Evolutionary conservation across 2,329 filamentous ascomycete species (phyloP).

Genomic region (Monilinia aucupariae): DNA sequence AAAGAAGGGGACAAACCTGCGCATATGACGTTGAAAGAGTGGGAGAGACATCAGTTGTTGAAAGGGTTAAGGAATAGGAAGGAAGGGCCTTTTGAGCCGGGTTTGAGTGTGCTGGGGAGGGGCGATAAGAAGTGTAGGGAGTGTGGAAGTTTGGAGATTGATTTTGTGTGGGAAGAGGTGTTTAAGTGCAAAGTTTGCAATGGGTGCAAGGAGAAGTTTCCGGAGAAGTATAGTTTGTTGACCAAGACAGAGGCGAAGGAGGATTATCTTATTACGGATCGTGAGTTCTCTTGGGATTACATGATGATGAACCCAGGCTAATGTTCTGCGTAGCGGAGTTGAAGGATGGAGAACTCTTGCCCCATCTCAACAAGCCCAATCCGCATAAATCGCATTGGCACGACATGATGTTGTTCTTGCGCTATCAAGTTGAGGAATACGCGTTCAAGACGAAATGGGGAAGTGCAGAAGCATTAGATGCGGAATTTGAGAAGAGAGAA

Average conservation of each 20-base stretch:
- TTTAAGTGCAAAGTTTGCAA: slow-evolving; percentile 72
- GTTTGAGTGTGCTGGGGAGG: slow-evolving; percentile 67
- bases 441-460: slow-evolving; percentile 90
- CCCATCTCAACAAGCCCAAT: slow-evolving; percentile 83
- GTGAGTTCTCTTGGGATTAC: slow-evolving; percentile 44
- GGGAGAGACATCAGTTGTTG: slow-evolving; percentile 78
- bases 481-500: slow-evolving; percentile 77
- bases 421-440: slow-evolving; percentile 91
- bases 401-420: slow-evolving; percentile 96
- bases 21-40: slow-evolving; percentile 85
- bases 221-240: slow-evolving; percentile 89
- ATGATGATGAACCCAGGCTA: slow-evolving; percentile 3
- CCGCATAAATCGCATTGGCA: slow-evolving; percentile 96
- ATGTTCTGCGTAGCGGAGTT: slow-evolving; percentile 62
- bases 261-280: slow-evolving; percentile 91
- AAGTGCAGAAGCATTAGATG: slow-evolving; percentile 75
- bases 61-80: slow-evolving; percentile 66
- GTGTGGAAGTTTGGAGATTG: slow-evolving; percentile 79
- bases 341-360: slow-evolving; percentile 79
- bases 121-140: slow-evolving; percentile 72
- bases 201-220: slow-evolving; percentile 79
- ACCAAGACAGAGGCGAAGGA: slow-evolving; percentile 96
- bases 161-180: slow-evolving; percentile 89
- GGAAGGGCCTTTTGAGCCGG: slow-evolving; percentile 81
- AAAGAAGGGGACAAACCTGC: slow-evolving; percentile 64